A percentile compares a stretch with the other conserved stretches of the same genome.
Evolutionary conservation across 805 yeast genomes (phyloP).

Genomic region (Ogataea ganodermae): DNA sequence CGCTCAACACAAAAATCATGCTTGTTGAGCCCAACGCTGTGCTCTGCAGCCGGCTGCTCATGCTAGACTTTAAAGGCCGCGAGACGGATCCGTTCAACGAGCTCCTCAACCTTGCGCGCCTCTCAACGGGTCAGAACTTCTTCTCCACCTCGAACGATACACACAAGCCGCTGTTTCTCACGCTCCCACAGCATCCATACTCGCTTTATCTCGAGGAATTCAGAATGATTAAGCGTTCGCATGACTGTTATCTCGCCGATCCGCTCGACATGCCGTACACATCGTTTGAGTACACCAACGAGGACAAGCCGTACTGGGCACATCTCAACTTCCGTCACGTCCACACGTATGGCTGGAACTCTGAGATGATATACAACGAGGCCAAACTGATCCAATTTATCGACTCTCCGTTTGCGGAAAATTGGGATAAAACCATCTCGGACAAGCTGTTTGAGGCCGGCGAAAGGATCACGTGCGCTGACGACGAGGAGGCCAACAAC

Average conservation of each 20-base stretch:
- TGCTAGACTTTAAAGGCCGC: conserved; percentile 23
- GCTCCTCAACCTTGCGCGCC: conserved; percentile 29
- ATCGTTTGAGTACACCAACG: conserved; percentile 9
- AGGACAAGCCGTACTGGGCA: conserved; percentile 26
- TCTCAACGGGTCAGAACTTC: conserved; percentile 20
- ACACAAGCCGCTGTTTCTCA: conserved; percentile 34
- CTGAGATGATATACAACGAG: conserved; percentile 29
- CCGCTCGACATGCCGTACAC: conserved; percentile 42
- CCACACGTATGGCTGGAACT: conserved; percentile 38
- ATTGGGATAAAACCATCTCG: conserved; percentile 47
- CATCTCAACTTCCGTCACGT: conserved; percentile 2
- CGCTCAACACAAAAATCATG: conserved; percentile 53
- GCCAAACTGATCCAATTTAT: conserved; percentile 59
- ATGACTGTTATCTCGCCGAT: conserved; percentile 44
- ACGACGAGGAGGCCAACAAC: conserved; percentile 12
- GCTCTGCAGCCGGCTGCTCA: conserved; percentile 26
- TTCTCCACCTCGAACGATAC: conserved; percentile 1
- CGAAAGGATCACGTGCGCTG: conserved; percentile 13
- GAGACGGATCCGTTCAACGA: conserved; percentile 57
- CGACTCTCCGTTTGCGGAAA: conserved; percentile 67
- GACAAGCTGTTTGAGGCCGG: conserved; percentile 8
- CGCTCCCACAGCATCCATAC: conserved; percentile 54
- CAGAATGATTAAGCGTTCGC: conserved; percentile 33
- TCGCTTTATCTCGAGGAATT: conserved; percentile 56
- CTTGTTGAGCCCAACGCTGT: conserved; percentile 51